Conservation (phyloP, 371 early-diverging fungal genomes). For the Nematocida ausubeli region DNA sequence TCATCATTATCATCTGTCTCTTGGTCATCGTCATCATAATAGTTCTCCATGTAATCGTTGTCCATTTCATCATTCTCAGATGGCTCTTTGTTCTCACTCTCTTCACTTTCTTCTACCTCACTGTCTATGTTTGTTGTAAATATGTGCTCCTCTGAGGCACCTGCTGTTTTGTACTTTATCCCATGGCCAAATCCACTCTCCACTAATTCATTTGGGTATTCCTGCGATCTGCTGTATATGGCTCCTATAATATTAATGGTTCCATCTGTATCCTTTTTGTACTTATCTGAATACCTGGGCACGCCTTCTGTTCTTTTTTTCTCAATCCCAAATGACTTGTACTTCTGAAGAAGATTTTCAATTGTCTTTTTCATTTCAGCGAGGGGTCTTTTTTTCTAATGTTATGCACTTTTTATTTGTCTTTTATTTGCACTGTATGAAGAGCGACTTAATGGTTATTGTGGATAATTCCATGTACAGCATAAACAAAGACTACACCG, state of each 20-base stretch:
- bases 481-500: slow-evolving; percentile 48
- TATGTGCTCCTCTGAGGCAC: neutral
- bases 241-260: slow-evolving; percentile 10
- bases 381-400: neutral
- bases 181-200: slow-evolving; percentile 49
- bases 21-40: slow-evolving; percentile 38
- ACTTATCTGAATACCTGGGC: slow-evolving; percentile 20
- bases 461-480: slow-evolving; percentile 55
- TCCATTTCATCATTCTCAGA: slow-evolving; percentile 36
- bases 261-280: slow-evolving; percentile 18
- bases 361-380: slow-evolving; percentile 10
- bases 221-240: slow-evolving; percentile 11
- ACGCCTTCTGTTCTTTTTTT: neutral
- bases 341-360: slow-evolving; percentile 11
- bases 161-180: slow-evolving; percentile 22
- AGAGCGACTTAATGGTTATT: slow-evolving; percentile 51
- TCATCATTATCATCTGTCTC: slow-evolving; percentile 21
- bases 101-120: slow-evolving; percentile 40
- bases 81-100: slow-evolving; percentile 6
- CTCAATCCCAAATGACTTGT: neutral
- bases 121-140: slow-evolving; percentile 33
- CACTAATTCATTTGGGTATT: slow-evolving; percentile 49
- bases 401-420: neutral
- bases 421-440: slow-evolving; percentile 34
- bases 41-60: slow-evolving; percentile 44